These are phyloP conservation scores for Rhizoclosmatium globosum DNA, from an alignment of 192 early-diverging fungal species.

Conservation along the genomic window DNA sequence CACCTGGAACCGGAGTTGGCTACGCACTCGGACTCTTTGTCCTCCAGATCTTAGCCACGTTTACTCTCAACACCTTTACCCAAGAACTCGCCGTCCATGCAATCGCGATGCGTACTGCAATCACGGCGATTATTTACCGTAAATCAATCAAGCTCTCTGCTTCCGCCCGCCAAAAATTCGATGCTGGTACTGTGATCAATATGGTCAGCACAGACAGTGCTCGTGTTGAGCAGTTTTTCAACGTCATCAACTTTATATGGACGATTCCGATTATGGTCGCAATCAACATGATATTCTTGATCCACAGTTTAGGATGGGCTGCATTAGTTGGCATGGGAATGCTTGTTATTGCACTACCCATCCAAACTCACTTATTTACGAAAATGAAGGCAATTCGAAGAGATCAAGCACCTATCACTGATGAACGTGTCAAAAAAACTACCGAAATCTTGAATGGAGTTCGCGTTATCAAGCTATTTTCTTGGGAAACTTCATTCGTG, in stretches of 20 bases:
- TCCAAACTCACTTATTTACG: constrained; percentile 18
- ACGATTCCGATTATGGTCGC: constrained; percentile 1
- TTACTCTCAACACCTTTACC: neutral
- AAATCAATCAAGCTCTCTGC: constrained; percentile 64
- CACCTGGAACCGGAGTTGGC: neutral
- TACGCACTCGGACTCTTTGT: constrained; percentile 13
- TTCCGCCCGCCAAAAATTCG: constrained; percentile 59
- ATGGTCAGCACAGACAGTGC: constrained; percentile 29
- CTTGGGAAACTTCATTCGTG: constrained; percentile 75
- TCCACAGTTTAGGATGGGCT: constrained; percentile 10
- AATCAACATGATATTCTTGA: constrained; percentile 24
- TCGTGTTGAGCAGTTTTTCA: constrained; percentile 28
- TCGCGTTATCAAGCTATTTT: constrained; percentile 81
- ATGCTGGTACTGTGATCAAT: constrained; percentile 27
- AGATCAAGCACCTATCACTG: constrained; percentile 46
- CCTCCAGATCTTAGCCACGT: constrained; percentile 12
- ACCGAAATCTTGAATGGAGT: constrained; percentile 77
- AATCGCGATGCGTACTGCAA: constrained; percentile 54
- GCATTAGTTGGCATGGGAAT: constrained; percentile 19
- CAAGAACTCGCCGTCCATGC: constrained; percentile 9
- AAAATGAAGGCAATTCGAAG: constrained; percentile 23
- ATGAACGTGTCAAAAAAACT: constrained; percentile 74
- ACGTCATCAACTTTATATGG: constrained; percentile 4
- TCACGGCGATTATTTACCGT: constrained; percentile 63
- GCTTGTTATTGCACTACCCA: constrained; percentile 20